These are phyloP conservation scores for Fusarium praegraminearum DNA, from an alignment of 2,329 filamentous ascomycete genomes.

Conservation along the genomic window DNA sequence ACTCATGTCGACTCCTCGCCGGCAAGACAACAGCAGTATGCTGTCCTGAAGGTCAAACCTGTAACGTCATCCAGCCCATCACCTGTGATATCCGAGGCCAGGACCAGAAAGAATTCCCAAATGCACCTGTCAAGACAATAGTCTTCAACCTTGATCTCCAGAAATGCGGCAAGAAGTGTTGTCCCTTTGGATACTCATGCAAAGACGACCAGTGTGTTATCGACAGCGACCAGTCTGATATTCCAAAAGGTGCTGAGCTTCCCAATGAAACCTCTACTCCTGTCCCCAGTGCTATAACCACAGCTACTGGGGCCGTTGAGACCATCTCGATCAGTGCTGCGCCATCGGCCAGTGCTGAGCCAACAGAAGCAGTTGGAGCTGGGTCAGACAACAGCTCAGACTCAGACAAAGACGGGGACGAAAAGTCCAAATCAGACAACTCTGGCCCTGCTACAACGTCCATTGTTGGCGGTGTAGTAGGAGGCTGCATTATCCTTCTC, in stretches of 20 bases:
- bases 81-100: constrained; percentile 58
- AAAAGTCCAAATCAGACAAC: constrained; percentile 24
- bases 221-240: constrained; percentile 63
- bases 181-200: constrained; percentile 79
- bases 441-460: constrained; percentile 53
- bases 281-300: constrained; percentile 35
- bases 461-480: constrained; percentile 61
- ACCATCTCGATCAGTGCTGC: constrained; percentile 43
- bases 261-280: constrained; percentile 42
- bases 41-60: constrained; percentile 71
- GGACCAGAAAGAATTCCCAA: constrained; percentile 67
- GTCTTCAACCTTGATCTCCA: constrained; percentile 67
- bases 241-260: constrained; percentile 50
- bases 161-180: constrained; percentile 72
- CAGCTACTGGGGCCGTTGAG: constrained; percentile 38
- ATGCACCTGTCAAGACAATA: constrained; percentile 74
- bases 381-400: constrained; percentile 24
- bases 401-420: constrained; percentile 7
- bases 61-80: constrained; percentile 63
- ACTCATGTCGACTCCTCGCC: constrained; percentile 71
- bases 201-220: constrained; percentile 64
- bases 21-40: constrained; percentile 76
- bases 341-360: constrained; percentile 31
- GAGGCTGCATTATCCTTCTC: constrained; percentile 59
- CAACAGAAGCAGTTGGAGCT: constrained; percentile 26